Percentiles rank a stretch among this genome's conserved stretches.
These are phyloP conservation scores for Durio zibethinus DNA, from an alignment of 345 rosid genomes.

Conservation along the genomic window DNA sequence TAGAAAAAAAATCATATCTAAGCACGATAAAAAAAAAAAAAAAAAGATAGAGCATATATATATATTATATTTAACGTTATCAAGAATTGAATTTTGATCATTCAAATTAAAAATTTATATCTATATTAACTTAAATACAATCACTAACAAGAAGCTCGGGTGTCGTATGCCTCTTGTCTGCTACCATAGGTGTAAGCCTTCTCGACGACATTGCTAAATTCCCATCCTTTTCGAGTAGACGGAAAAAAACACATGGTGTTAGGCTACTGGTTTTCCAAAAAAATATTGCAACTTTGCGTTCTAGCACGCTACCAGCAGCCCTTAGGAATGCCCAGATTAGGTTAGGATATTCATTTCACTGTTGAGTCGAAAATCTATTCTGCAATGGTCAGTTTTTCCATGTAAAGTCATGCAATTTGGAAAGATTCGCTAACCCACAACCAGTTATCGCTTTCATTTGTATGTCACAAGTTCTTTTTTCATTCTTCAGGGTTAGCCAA, in stretches of 20 bases:
- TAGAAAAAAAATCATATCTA: too few relatives aligned
- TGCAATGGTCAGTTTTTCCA: background rate
- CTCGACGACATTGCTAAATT: background rate
- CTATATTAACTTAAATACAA: background rate
- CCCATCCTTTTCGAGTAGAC: background rate
- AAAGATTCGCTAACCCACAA: background rate
- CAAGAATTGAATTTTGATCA: too few relatives aligned
- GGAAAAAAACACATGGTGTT: background rate
- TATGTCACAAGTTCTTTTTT: background rate
- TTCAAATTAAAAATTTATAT: too few relatives aligned
- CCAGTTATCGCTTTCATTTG: background rate
- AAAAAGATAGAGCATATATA: too few relatives aligned
- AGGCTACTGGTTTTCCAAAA: background rate
- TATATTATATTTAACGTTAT: too few relatives aligned
- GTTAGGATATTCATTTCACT: background rate
- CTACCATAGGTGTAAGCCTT: background rate
- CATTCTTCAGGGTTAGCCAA: background rate
- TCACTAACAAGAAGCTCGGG: background rate
- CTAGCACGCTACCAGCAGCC: background rate
- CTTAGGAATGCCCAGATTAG: background rate
- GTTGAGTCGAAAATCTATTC: background rate
- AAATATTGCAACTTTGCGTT: background rate
- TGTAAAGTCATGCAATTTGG: background rate
- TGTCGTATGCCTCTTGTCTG: background rate
- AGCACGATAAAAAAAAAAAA: too few relatives aligned